Base-by-base conservation (phyloP, 768 basidiomycete species). In the Tricholomella constricta region DNA sequence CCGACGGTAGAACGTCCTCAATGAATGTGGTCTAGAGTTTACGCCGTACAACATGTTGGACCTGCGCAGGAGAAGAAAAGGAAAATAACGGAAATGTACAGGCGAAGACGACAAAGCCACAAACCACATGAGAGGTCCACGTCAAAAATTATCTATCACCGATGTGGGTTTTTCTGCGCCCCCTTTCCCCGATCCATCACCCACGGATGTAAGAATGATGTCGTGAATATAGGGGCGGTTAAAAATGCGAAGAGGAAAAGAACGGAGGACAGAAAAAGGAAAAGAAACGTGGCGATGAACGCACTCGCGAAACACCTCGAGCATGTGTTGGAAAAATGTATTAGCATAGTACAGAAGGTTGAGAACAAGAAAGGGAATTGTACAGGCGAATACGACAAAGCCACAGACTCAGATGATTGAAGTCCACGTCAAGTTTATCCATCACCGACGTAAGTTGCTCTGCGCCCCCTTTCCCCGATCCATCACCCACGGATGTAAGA, bases 391-490 rank as follows among this genome's bases (percentile, higher is more conserved):
- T 8, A 37, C 46, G 46, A 48, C 46, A 37, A 45, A 23, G 14
- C 5, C 19, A 48, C n/a, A 19, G 45, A 22, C 45, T n/a, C 35
- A 8, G 14, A 37, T 2, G 14, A 27, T 32, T 9, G 10, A 26
- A 32, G 34, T 32, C 34, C 9, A 7, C 19, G 25, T 27, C 15
- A n/a, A 48, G 20, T 25, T 4, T 32, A 26, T 32, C 31, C 6
- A 35, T 37, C 36, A 36, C 36, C 47, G 4, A 45, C 8, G 15
- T 25, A 9, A 27, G 10, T 52, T 26, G 54, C 78, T 88, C 72
- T 89, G 57, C 84, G 86, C 88, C 87, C 81, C 83, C 62, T 86
- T 90, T 89, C 87, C 88, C 88, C 88, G 89, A 85, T 63, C 85
- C 86, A 76, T 66, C 69, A 71, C 65, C 78, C 75, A 77, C 72